phyloP scores from a whole-genome alignment of 352 stramenopile species.

The Phytophthora cajani region DNA sequence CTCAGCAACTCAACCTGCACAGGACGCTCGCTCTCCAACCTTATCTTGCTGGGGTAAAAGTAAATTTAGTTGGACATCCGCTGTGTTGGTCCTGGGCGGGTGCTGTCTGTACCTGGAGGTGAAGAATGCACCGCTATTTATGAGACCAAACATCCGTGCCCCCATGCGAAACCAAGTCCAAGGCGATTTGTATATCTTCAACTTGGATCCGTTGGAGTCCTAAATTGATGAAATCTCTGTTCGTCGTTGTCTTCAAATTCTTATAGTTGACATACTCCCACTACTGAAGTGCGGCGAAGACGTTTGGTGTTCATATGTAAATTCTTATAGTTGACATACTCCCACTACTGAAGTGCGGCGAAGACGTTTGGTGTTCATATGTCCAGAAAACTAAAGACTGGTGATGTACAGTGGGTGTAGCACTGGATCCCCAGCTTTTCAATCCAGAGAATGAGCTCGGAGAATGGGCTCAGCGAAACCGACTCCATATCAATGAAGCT shows the following conservation, averaged over 20 bases:
- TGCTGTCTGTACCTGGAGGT: background rate
- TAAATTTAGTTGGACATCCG: slow-evolving; percentile 7
- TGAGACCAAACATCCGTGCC: background rate
- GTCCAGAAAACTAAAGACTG: too few species aligned
- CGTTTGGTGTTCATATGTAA: too few species aligned
- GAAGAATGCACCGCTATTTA: background rate
- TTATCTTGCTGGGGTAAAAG: background rate
- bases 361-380: background rate
- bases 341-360: background rate
- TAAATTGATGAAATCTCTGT: background rate
- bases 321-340: background rate
- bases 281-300: background rate
- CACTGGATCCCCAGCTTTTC: too few species aligned
- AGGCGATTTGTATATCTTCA: slow-evolving; percentile 1
- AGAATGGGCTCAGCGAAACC: background rate
- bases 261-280: background rate
- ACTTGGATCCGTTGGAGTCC: background rate
- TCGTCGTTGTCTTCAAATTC: background rate
- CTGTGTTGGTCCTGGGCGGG: too few species aligned
- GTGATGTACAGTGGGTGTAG: background rate
- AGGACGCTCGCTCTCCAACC: background rate
- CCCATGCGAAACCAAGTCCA: background rate
- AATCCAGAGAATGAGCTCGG: too few species aligned
- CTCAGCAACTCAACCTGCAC: slow-evolving; percentile 11
- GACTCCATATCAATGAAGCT: slow-evolving; percentile 10